Conservation (phyloP, 148 eudicot genomes). For the Fagopyrum tataricum region DNA sequence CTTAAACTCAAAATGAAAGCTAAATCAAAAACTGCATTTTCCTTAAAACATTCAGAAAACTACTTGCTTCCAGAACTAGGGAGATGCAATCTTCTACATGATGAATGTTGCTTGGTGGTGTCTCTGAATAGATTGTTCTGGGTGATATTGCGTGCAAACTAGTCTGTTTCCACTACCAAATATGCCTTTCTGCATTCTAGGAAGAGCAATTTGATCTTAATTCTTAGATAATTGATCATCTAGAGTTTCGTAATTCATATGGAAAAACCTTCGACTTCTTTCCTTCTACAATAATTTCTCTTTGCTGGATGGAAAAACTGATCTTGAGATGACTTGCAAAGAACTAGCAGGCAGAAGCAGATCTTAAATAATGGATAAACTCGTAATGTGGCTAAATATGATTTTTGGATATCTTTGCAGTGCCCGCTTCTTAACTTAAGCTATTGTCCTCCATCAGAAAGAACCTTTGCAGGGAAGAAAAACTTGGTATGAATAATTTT, state of each 20-base stretch:
- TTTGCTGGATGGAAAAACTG: neutral
- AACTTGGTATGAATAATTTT: slow-evolving; percentile 39
- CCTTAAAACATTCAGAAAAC: neutral
- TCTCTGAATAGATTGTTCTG: neutral
- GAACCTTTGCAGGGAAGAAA: slow-evolving; percentile 43
- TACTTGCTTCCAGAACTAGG: neutral
- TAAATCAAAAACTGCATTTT: neutral
- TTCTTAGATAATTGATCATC: slow-evolving; percentile 5
- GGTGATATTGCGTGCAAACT: neutral
- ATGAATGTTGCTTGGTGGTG: neutral
- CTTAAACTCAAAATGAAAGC: neutral
- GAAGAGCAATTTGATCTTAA: neutral
- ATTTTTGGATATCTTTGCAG: slow-evolving; percentile 33
- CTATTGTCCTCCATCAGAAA: slow-evolving; percentile 72
- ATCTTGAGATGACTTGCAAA: neutral
- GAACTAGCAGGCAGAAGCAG: neutral
- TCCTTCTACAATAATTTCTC: neutral
- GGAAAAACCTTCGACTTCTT: neutral
- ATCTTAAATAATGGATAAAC: neutral
- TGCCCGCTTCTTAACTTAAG: slow-evolving; percentile 77
- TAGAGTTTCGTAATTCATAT: neutral
- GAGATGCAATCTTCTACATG: neutral
- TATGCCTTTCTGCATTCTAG: neutral
- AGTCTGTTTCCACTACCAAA: neutral
- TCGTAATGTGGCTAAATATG: slow-evolving; percentile 7